Evolutionary conservation across 2,329 filamentous ascomycete species (phyloP).

Genomic region (Cercospora zeina): DNA sequence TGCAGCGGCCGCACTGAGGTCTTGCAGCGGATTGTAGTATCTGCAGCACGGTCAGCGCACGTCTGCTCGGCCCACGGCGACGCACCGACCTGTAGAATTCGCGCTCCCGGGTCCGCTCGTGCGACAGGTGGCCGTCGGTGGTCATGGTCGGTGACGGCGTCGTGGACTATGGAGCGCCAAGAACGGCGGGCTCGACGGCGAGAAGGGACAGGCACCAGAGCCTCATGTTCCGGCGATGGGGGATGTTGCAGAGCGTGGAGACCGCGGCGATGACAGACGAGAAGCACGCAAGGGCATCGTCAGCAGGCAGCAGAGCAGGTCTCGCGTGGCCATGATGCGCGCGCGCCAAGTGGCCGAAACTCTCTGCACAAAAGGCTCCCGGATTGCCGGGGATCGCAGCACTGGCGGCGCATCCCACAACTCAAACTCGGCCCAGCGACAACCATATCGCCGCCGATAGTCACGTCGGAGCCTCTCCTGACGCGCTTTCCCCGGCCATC

Average conservation of each 20-base stretch:
- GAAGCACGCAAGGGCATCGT: not conserved
- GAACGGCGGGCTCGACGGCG: not conserved
- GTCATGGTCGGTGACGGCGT: not conserved
- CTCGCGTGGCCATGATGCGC: constrained; percentile 5
- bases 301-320: not conserved
- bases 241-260: too few species aligned
- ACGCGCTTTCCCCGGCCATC: not conserved
- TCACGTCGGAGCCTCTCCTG: not conserved
- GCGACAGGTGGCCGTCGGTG: not conserved
- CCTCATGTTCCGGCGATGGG: not conserved
- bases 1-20: not conserved
- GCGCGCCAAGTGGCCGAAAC: not conserved
- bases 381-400: constrained; percentile 5
- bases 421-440: not conserved
- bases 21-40: constrained; percentile 9
- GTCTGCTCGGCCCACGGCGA: not conserved
- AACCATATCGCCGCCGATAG: not conserved
- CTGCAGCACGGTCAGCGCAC: constrained; percentile 1
- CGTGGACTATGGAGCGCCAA: not conserved
- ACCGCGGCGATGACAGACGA: too few species aligned
- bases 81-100: constrained; percentile 15
- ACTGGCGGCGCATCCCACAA: not conserved
- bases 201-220: not conserved
- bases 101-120: constrained; percentile 10
- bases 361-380: constrained; percentile 3